These are phyloP conservation scores for Aphanomyces invadans DNA, from an alignment of 352 stramenopile genomes.

Conservation along the genomic window DNA sequence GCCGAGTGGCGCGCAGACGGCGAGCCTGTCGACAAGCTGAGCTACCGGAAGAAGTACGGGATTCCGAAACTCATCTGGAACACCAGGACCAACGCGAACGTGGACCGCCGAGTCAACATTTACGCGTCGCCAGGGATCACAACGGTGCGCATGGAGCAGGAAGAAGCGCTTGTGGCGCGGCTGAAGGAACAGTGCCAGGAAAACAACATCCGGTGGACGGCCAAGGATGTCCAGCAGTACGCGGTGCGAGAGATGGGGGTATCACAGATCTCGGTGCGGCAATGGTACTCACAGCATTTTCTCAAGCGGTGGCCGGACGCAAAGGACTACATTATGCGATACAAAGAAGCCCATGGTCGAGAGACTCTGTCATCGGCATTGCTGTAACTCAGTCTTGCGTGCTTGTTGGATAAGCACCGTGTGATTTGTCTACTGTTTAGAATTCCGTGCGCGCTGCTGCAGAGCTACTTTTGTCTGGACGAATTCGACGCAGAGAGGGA, in stretches of 20 bases:
- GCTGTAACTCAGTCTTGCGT: no score
- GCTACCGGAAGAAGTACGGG: background rate
- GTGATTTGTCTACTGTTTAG: no score
- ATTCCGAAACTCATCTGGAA: constrained; percentile 12
- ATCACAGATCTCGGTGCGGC: background rate
- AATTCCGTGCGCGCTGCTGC: no score
- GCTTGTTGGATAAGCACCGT: no score
- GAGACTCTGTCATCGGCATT: background rate
- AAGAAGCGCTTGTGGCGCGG: constrained; percentile 1
- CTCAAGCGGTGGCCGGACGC: constrained; percentile 4
- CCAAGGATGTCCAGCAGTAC: constrained; percentile 8
- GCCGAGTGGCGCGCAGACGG: constrained; percentile 1
- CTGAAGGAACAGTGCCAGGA: background rate
- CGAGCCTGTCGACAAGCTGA: background rate
- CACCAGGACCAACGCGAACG: background rate
- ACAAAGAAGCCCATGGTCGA: constrained; percentile 2
- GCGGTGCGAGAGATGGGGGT: constrained; percentile 3
- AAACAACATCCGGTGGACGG: constrained; percentile 6
- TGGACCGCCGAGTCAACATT: background rate
- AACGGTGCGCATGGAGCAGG: background rate
- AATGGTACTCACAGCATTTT: constrained; percentile 9
- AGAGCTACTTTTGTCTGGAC: no score
- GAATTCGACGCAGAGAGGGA: no score
- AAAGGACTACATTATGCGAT: background rate
- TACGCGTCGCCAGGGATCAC: constrained; percentile 4